Base-by-base conservation (phyloP, 164 flowering plant species). In the Kalanchoe fedtschenkoi region DNA sequence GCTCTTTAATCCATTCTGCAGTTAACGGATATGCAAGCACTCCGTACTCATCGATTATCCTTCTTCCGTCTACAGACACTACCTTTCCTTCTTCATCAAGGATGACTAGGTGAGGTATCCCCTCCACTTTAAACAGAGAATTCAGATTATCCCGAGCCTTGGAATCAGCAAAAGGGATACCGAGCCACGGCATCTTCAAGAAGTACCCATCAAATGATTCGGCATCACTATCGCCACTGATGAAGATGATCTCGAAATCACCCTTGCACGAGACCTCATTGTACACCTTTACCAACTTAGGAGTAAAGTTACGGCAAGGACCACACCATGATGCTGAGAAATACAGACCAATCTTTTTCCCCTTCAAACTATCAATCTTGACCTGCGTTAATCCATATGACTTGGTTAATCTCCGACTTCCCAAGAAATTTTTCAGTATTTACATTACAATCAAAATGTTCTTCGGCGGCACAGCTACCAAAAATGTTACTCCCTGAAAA, bases 181-280 rank as follows among this genome's bases (percentile, higher is more conserved):
- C 88, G 35, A 85, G 81, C 95, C 96, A 87, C 58, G 91, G 95
- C 95, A 87, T 89, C 69, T 77, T 68, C 26, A 82, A 77, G 73
- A 85, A 87, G 69, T 83, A 87, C 1, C 24, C 66, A 1, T 79
- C 63, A 56, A 82, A 87, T 0, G 85, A 62, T n/a, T 81, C 81
- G 46, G 79, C 81, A 57, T 83, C 82, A 35, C 63, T 14, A 61
- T 89, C 95, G 3, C 61, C 74, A 0, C 89, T 76, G 43, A 82
- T 28, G 34, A 83, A 89, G 38, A 82, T 65, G 16, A 81, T 35
- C 70, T 87, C 95, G 59, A 87, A 78, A 37, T 78, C 78, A 28
- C 81, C 82, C 34, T 73, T 69, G 1, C 70, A 7, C 1, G 59
- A 61, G 51, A 86, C 64, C 29, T 78, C 83, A 9, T 75, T 55